Evolutionary conservation across 2,329 filamentous ascomycete genomes (phyloP), one percentile per base, ranked within the genome.

Genomic region (Zymoseptoria pseudotritici): DNA sequence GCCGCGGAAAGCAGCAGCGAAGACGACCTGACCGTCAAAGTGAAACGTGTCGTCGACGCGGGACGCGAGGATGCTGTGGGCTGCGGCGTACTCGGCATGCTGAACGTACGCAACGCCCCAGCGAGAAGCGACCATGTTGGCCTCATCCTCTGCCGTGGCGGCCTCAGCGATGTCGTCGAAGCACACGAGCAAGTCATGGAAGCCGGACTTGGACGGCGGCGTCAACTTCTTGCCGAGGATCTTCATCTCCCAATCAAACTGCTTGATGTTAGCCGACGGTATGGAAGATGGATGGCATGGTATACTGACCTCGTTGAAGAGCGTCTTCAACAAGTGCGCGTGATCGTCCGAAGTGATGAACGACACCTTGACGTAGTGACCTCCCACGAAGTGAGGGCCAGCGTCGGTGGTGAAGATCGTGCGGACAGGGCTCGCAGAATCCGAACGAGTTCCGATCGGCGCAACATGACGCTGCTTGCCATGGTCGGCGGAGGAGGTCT

Each of bases 81-180:
- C 57, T 26, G 56, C 58, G 10, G 63, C 66, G 46, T 61, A 70
- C 31, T 68, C 66, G 31, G 56, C 56, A 46, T 67, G 64, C 10
- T 55, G 53, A 19, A 69, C 61, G 59, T 61, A 62, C 2, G n/a
- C 17, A 22, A 61, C 50, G 2, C 26, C 31, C 55, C 58, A 57
- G n/a, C 42, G 49, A 3, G 53, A 19, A 6, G 65, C 56, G 52
- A 57, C 55, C 20, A 59, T 59, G 22, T 61, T 50, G 19, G 68
- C 56, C 7, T 63, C 42, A 13, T 60, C 29, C 22, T 61, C 49
- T 7, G 67, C 62, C 8, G 36, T 17, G 3, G 36, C 61, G n/a
- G 75, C 71, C 21, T 74, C 69, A 20, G 65, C 62, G n/a, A 77
- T 61, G 57, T 73, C 69, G 57, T 79, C 75, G 63, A 77, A 78